phyloP scores from a whole-genome alignment of 768 basidiomycete species.

The Termitomyces sp. region DNA sequence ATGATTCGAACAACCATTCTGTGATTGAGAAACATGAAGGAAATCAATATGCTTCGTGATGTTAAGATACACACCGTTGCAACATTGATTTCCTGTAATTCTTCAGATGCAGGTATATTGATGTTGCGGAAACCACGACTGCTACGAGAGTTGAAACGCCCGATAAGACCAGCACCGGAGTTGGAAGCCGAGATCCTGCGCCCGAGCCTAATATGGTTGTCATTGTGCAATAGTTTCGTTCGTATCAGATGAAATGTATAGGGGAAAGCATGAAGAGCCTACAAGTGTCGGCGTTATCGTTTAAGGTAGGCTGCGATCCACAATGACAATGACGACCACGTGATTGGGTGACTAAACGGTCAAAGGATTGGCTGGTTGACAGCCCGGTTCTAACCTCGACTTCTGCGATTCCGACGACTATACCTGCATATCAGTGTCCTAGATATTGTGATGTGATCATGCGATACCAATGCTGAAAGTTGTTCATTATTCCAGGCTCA shows the following conservation, averaged over 20 bases:
- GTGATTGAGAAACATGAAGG: background rate
- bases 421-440: no score
- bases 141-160: constrained; percentile 65
- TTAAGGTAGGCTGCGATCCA: constrained; percentile 22
- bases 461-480: background rate
- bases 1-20: constrained; percentile 94
- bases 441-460: background rate
- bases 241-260: no score
- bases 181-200: constrained; percentile 56
- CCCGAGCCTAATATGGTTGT: constrained; percentile 26
- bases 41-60: background rate
- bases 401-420: background rate
- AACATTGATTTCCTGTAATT: constrained; percentile 81
- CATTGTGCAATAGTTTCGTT: constrained; percentile 6
- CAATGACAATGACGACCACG: background rate
- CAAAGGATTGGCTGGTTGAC: no score
- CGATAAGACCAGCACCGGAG: constrained; percentile 52
- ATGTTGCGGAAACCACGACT: constrained; percentile 65
- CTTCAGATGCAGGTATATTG: constrained; percentile 77
- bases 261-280: background rate
- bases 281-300: background rate
- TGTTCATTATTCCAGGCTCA: background rate
- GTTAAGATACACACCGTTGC: constrained; percentile 49
- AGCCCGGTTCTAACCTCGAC: no score
- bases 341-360: background rate